These are phyloP conservation scores for Phytopythium kandeliae DNA, from an alignment of 352 stramenopile genomes.

Conservation along the genomic window DNA sequence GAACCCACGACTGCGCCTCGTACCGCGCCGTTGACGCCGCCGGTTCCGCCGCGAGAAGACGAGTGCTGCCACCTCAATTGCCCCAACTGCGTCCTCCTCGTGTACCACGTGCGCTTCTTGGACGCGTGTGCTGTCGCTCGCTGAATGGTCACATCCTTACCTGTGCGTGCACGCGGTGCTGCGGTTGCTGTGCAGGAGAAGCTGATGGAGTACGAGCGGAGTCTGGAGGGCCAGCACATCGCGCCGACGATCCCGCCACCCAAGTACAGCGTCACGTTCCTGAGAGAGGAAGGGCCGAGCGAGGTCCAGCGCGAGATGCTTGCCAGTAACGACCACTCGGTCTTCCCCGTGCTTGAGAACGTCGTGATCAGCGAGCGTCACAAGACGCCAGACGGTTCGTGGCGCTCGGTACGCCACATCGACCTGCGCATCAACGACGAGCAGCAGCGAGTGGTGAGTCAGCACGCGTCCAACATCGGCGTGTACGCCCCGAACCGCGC, in stretches of 20 bases:
- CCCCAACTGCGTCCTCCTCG: slow-evolving; percentile 81
- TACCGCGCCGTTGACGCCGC: slow-evolving; percentile 35
- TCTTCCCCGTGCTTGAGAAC: slow-evolving; percentile 52
- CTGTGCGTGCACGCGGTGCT: background rate
- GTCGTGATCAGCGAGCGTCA: slow-evolving; percentile 54
- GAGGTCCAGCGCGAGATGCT: slow-evolving; percentile 24
- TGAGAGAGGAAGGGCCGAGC: slow-evolving; percentile 12
- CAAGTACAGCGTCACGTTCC: slow-evolving; percentile 47
- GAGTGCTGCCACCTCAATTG: slow-evolving; percentile 84
- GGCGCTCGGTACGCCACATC: slow-evolving; percentile 66
- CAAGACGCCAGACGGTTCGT: slow-evolving; percentile 43
- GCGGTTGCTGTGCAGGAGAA: slow-evolving; percentile 49
- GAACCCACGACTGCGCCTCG: slow-evolving; percentile 14
- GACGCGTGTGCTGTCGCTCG: slow-evolving; percentile 7
- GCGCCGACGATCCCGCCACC: slow-evolving; percentile 18
- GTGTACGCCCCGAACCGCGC: slow-evolving; percentile 70
- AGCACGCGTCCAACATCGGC: slow-evolving; percentile 71
- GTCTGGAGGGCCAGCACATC: slow-evolving; percentile 26
- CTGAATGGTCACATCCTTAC: background rate
- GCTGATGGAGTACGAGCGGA: slow-evolving; percentile 78
- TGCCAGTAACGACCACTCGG: slow-evolving; percentile 23
- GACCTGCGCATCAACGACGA: slow-evolving; percentile 41
- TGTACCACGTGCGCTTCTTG: slow-evolving; percentile 54
- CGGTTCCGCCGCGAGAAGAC: slow-evolving; percentile 62
- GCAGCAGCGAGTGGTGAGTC: slow-evolving; percentile 40